Evolutionary conservation across 2,329 filamentous ascomycete species (phyloP), one percentile per base, ranked within the genome.

Genomic region (Thermomyces lanuginosus): DNA sequence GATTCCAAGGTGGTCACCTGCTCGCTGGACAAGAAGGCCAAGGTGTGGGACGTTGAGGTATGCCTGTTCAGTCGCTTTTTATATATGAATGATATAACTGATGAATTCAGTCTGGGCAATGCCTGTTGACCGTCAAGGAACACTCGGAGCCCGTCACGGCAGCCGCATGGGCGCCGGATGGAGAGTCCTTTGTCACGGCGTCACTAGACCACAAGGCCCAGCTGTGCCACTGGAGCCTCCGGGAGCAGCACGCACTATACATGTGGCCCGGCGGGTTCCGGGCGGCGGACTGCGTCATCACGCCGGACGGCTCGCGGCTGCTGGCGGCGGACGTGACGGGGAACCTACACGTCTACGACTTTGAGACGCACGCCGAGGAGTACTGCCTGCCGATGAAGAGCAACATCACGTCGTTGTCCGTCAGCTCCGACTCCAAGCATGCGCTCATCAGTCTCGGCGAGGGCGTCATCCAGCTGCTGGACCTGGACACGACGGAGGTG

Each of bases 101-200:
- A 31, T 16, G 3, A 12, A 8, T 16, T n/a, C 13, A 82, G 71
- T 69, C 66, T 4, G 79, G 79, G 0, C 55, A 58, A 20, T 59
- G 72, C 22, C 58, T 81, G 21, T 64, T 69, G 29, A 69, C 63
- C 6, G 63, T 86, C 9, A 64, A 71, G 27, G 66, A 72, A 24
- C 84, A 89, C 41, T 65, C 67, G n/a, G 76, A 92, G 42, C 79
- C 83, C 0, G 80, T 92, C 19, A 92, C 80, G 23, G 75, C 78
- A 30, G 91, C 83, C 32, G 77, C 80, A n/a, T 98, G 89, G 86
- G 67, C 78, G 4, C 67, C 73, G 1, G 77, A 92, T 44, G 76
- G 76, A 21, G 59, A 71, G 35, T 72, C 70, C 0, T 84, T 95
- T 40, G 68, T 92, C 21, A 74, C 84, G 1, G 81, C 78, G 3